Evolutionary conservation across 2,329 filamentous ascomycete species (phyloP).

Genomic region (Alternaria angustiovoidea): DNA sequence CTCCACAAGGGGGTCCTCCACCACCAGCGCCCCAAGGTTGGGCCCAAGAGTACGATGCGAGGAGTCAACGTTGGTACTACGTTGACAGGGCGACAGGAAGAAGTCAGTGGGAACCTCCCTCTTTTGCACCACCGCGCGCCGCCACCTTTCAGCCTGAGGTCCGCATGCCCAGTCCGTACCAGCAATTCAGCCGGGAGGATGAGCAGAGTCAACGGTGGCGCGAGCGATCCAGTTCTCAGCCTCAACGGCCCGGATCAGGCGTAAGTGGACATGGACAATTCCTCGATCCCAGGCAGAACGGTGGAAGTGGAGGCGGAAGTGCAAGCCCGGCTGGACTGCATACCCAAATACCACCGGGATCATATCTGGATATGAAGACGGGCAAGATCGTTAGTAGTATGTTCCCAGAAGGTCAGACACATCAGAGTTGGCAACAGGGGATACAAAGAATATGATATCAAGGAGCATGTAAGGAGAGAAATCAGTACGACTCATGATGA

Average conservation of each 20-base stretch:
- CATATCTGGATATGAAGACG: slow-evolving; percentile 25
- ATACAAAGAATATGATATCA: slow-evolving; percentile 13
- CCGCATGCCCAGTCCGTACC: slow-evolving; percentile 3
- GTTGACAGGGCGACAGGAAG: slow-evolving; percentile 66
- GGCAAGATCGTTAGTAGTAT: slow-evolving; percentile 24
- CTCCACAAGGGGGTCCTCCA: slow-evolving; percentile 11
- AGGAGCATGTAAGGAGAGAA: background rate
- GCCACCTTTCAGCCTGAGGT: slow-evolving; percentile 10
- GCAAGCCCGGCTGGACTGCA: slow-evolving; percentile 1
- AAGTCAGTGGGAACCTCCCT: slow-evolving; percentile 66
- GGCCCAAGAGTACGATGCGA: slow-evolving; percentile 68
- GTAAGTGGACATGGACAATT: slow-evolving; percentile 4
- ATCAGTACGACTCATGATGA: background rate
- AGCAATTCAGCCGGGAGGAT: background rate
- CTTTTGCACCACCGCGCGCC: slow-evolving; percentile 15
- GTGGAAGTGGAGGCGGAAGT: slow-evolving; percentile 2
- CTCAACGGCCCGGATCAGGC: slow-evolving; percentile 5
- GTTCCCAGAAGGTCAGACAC: slow-evolving; percentile 22
- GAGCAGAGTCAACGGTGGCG: slow-evolving; percentile 1
- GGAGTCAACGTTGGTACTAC: slow-evolving; percentile 69
- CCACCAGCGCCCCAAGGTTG: slow-evolving; percentile 58
- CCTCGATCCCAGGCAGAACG: slow-evolving; percentile 6
- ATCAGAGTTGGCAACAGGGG: slow-evolving; percentile 11
- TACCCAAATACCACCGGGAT: slow-evolving; percentile 20
- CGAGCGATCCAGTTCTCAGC: slow-evolving; percentile 12